Evolutionary conservation across 2,329 filamentous ascomycete species (phyloP).

Genomic region (Teratosphaeria viscida): DNA sequence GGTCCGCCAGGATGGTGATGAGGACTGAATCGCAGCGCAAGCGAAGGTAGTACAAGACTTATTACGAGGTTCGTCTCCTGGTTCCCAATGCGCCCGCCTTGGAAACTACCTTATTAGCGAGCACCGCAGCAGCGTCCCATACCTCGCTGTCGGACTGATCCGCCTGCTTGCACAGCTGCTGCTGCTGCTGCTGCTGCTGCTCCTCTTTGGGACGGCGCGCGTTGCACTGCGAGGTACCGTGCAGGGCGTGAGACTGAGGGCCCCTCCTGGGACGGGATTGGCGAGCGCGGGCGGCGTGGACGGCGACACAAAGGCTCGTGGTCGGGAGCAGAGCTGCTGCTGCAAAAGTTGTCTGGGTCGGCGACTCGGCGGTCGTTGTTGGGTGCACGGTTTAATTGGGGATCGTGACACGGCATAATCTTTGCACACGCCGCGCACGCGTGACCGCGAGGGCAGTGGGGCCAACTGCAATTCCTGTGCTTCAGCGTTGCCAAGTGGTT

Average conservation of each 20-base stretch:
- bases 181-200: background rate
- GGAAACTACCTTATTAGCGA: constrained; percentile 14
- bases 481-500: constrained; percentile 1
- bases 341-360: constrained; percentile 8
- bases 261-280: constrained; percentile 4
- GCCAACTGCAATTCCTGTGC: constrained; percentile 1
- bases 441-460: constrained; percentile 3
- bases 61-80: constrained; percentile 11
- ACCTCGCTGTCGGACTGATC: constrained; percentile 27
- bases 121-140: constrained; percentile 30
- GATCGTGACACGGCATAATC: constrained; percentile 6
- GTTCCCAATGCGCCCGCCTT: constrained; percentile 16
- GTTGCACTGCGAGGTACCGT: constrained; percentile 6
- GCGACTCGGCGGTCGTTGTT: background rate
- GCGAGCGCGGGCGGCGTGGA: constrained; percentile 3
- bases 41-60: constrained; percentile 18
- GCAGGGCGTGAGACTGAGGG: background rate
- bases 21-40: constrained; percentile 14
- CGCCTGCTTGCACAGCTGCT: constrained; percentile 8
- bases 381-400: constrained; percentile 2
- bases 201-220: constrained; percentile 9
- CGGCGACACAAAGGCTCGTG: background rate
- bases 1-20: constrained; percentile 14
- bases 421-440: constrained; percentile 4
- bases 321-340: background rate